Conservation (phyloP, 2,329 filamentous ascomycete genomes). For the Cytospora piceae region DNA sequence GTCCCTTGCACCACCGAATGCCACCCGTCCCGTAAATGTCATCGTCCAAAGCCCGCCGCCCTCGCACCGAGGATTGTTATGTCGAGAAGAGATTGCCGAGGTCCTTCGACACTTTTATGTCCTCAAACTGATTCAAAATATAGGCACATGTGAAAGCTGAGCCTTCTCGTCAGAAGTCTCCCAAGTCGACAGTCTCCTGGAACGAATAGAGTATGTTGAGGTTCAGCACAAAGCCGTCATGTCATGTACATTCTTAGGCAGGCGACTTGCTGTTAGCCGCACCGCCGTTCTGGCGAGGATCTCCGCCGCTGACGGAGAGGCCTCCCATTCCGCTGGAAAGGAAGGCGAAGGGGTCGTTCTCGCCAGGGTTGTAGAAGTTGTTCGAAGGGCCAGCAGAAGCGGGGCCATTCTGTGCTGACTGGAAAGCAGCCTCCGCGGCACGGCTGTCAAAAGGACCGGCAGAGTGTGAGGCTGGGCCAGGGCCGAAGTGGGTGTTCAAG, state of each 20-base stretch:
- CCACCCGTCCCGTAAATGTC: constrained; percentile 27
- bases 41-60: constrained; percentile 29
- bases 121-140: constrained; percentile 28
- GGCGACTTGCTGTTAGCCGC: constrained; percentile 64
- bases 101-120: constrained; percentile 27
- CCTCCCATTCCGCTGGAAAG: constrained; percentile 73
- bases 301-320: constrained; percentile 70
- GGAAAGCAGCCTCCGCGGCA: constrained; percentile 92
- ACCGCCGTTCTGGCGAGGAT: constrained; percentile 65
- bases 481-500: constrained; percentile 80
- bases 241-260: constrained; percentile 47
- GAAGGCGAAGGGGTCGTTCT: constrained; percentile 80
- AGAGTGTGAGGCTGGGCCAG: constrained; percentile 77
- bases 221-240: constrained; percentile 16
- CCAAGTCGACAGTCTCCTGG: constrained; percentile 17
- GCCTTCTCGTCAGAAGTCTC: neutral
- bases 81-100: constrained; percentile 25
- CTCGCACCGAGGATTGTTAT: constrained; percentile 24
- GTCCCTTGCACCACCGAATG: constrained; percentile 27
- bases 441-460: constrained; percentile 91
- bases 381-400: constrained; percentile 77
- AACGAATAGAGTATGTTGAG: constrained; percentile 25
- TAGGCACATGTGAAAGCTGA: constrained; percentile 28
- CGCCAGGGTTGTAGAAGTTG: constrained; percentile 67
- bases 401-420: constrained; percentile 80